Evolutionary conservation across 2,329 filamentous ascomycete genomes (phyloP), one percentile per base, ranked within the genome.

Genomic region (Sporothrix phasma): DNA sequence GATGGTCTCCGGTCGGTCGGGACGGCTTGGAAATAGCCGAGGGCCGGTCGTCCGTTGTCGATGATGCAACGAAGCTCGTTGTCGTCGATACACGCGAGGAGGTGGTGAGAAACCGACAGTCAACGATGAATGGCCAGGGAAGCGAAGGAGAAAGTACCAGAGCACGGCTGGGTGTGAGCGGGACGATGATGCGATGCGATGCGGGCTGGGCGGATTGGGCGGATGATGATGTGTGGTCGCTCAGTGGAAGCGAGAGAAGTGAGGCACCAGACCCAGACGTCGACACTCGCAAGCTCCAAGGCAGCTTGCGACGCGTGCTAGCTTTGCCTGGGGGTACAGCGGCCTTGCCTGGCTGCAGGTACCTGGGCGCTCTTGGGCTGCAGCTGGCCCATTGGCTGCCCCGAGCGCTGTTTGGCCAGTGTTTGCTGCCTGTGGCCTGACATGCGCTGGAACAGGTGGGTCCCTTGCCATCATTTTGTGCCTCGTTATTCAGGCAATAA

Each of bases 241-340:
- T 17, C 17, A 47, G 60, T 34, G 46, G 24, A 54, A 22, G 37
- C 37, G 47, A 17, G 47, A 62, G 39, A 59, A 26, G 45, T 46
- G 59, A 62, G 59, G 59, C 59, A 45, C 51, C 41, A 56, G 51
- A 29, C 17, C 49, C 26, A 46, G 37, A 43, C 61, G 49, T 58
- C 39, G 54, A 58, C 34, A n/a, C 22, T n/a, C n/a, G n/a, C 37
- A 62, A 66, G 66, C 66, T 67, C 59, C 66, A 66, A 67, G 66
- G 66, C 66, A 67, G 66, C 66, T 66, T 65, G 62, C 64, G 64
- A 67, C 66, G 66, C 66, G 66, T 67, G 66, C 66, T 58, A 63
- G 34, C 37, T 63, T 64, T 58, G 58, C 49, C 49, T 62, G 46
- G 22, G 5, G 22, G 19, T 58, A 34, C 13, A 26, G 45, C 24